Evolutionary conservation across 2,329 filamentous ascomycete species (phyloP).

Genomic region (Aspergillus pseudoviridinutans): DNA sequence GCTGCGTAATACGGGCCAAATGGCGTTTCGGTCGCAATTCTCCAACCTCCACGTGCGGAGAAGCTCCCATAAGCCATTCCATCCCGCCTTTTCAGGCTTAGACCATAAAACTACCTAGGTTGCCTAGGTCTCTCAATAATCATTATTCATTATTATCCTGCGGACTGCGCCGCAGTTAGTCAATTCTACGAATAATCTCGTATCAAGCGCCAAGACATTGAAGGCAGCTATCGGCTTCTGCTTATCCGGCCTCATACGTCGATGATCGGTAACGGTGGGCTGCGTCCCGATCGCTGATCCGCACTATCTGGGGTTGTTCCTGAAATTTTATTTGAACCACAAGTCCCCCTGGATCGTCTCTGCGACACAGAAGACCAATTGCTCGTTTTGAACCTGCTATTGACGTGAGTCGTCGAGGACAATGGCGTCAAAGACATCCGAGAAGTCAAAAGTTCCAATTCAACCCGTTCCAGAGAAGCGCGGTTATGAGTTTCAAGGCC

Average conservation of each 20-base stretch:
- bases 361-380: not conserved
- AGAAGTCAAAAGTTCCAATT: constrained; percentile 28
- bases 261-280: not conserved
- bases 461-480: constrained; percentile 38
- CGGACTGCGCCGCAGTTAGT: not conserved
- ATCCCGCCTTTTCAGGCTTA: not conserved
- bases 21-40: constrained; percentile 13
- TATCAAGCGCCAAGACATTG: constrained; percentile 1
- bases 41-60: not conserved
- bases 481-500: constrained; percentile 47
- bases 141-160: not conserved
- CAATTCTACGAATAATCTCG: not conserved
- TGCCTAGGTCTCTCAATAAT: too few relatives aligned
- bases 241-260: constrained; percentile 9
- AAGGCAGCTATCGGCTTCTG: constrained; percentile 5
- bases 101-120: not conserved
- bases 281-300: not conserved
- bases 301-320: not conserved
- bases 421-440: constrained; percentile 32
- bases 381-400: not conserved
- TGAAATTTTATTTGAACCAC: not conserved
- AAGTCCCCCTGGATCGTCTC: not conserved
- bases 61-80: not conserved
- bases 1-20: constrained; percentile 2
- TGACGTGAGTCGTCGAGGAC: not conserved